Evolutionary conservation across 768 basidiomycete species (phyloP).

Genomic region (Amanita brunnescens): DNA sequence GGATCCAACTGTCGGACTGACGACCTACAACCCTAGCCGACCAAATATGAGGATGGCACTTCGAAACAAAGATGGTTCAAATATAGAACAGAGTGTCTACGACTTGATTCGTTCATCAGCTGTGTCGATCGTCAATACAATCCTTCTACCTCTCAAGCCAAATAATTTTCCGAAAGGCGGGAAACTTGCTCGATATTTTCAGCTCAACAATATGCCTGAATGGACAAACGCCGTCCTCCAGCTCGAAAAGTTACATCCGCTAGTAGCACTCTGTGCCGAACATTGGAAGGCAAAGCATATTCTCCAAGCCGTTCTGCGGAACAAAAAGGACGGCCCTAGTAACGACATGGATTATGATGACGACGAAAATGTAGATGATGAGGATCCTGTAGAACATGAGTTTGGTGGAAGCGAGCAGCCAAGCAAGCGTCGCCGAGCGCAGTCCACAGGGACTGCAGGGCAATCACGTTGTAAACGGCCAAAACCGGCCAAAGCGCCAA

Average conservation of each 20-base stretch:
- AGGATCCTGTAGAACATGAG: neutral
- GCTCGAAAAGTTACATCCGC: neutral
- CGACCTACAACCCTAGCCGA: neutral
- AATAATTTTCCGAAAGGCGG: too few species aligned
- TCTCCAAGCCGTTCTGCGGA: neutral
- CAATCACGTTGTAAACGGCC: neutral
- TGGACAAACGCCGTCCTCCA: neutral
- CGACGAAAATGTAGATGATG: neutral
- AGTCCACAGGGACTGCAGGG: too few species aligned
- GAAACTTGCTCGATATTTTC: neutral
- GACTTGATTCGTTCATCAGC: neutral
- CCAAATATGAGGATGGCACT: neutral
- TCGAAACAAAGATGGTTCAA: neutral
- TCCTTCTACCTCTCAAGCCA: neutral
- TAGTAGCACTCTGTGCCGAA: neutral
- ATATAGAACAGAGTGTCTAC: neutral
- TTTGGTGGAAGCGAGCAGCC: neutral
- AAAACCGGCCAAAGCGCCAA: neutral
- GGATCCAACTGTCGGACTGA: neutral
- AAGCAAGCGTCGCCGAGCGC: neutral
- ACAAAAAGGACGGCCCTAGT: neutral
- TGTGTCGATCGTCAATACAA: neutral
- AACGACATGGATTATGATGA: neutral
- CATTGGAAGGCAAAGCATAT: conserved; percentile 2
- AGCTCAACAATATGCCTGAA: neutral